Evolutionary conservation across 108 stramenopile species (phyloP).

Genomic region (Cyclostephanos invisitatus): DNA sequence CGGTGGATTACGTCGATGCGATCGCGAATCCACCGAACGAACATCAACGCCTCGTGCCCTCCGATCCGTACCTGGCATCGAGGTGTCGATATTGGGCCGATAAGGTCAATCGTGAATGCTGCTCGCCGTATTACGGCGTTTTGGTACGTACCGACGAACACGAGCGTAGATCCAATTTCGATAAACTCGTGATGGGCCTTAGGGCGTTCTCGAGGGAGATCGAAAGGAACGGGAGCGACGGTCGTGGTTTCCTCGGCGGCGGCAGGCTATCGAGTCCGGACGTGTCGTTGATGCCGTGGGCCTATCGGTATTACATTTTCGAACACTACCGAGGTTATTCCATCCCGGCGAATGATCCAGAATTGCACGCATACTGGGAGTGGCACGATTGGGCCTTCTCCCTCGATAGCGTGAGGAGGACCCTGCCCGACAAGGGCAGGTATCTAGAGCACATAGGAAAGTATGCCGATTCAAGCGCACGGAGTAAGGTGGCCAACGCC

Average conservation of each 20-base stretch:
- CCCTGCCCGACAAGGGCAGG: conserved; percentile 80
- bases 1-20: conserved; percentile 76
- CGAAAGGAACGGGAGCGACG: conserved; percentile 48
- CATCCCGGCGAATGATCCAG: conserved; percentile 55
- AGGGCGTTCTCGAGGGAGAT: conserved; percentile 65
- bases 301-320: conserved; percentile 74
- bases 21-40: conserved; percentile 59
- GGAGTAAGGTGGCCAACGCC: conserved; percentile 86
- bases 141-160: conserved; percentile 69
- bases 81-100: conserved; percentile 73
- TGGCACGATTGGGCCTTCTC: conserved; percentile 82
- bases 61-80: conserved; percentile 76
- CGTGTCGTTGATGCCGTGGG: conserved; percentile 78
- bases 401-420: conserved; percentile 64
- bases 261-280: conserved; percentile 68
- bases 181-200: conserved; percentile 62
- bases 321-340: conserved; percentile 82
- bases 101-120: conserved; percentile 80
- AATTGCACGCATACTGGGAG: conserved; percentile 62
- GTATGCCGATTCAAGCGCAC: conserved; percentile 80
- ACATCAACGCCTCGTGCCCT: conserved; percentile 53
- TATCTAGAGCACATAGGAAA: conserved; percentile 86
- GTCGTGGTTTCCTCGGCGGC: conserved; percentile 59
- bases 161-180: conserved; percentile 69
- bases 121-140: conserved; percentile 81